Percentiles rank a stretch among this genome's conserved stretches.
These are phyloP conservation scores for Fraxinus platypoda DNA, from an alignment of 305 asterid genomes.

Conservation along the genomic window DNA sequence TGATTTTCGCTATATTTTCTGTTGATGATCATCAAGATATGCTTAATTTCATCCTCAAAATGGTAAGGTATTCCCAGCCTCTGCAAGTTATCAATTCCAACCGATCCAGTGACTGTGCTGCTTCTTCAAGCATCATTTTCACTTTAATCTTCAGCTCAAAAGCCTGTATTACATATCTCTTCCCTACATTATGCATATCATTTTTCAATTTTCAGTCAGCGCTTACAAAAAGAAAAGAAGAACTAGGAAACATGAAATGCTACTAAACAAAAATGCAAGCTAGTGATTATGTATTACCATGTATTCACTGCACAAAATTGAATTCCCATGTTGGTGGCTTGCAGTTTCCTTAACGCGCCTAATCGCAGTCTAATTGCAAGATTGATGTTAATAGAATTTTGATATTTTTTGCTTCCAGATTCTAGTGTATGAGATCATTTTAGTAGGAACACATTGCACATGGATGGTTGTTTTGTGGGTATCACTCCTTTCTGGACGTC, in stretches of 20 bases:
- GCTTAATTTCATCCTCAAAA: conserved; percentile 20
- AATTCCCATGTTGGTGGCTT: neutral
- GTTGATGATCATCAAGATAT: conserved; percentile 5
- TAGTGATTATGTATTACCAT: neutral
- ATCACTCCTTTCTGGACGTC: neutral
- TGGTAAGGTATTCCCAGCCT: neutral
- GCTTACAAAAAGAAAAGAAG: neutral
- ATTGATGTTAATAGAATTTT: neutral
- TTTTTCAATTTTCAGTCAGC: neutral
- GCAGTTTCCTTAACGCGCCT: neutral
- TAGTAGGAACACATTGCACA: neutral
- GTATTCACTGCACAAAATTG: neutral
- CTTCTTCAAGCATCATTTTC: neutral
- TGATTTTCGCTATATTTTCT: neutral
- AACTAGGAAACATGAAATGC: neutral
- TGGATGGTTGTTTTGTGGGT: neutral
- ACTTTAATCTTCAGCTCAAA: conserved; percentile 18
- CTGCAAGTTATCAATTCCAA: neutral
- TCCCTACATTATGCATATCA: conserved; percentile 10
- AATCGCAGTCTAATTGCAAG: neutral
- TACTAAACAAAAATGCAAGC: neutral
- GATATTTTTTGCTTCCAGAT: neutral
- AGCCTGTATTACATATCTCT: conserved; percentile 1
- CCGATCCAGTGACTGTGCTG: neutral
- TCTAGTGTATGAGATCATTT: neutral